Evolutionary conservation across 345 rosid genomes (phyloP).

Genomic region (Camelina sativa): DNA sequence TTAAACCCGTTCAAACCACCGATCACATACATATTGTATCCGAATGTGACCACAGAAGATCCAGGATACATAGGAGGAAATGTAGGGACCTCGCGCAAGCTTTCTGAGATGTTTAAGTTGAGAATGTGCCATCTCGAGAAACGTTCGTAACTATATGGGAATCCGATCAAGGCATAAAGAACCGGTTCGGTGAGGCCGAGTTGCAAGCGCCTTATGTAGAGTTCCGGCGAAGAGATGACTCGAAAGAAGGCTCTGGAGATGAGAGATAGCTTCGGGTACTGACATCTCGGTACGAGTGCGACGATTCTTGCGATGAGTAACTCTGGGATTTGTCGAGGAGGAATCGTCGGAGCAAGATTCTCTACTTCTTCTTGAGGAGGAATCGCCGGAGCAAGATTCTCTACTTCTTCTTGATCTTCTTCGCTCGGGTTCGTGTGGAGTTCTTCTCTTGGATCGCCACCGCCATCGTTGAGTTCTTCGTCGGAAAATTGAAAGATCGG

Average conservation of each 20-base stretch:
- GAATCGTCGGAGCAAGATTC: no score
- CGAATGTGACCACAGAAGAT: constrained; percentile 9
- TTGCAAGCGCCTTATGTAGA: not conserved
- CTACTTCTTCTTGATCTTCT: no score
- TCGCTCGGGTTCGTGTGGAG: no score
- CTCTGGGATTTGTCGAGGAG: no score
- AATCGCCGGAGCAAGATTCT: no score
- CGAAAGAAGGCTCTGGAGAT: not conserved
- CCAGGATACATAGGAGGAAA: not conserved
- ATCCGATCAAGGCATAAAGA: not conserved
- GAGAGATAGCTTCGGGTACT: not conserved
- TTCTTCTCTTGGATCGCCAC: not conserved
- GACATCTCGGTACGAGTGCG: no score
- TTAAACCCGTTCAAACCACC: not conserved
- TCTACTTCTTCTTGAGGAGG: no score
- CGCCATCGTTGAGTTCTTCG: not conserved
- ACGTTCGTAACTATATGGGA: no score
- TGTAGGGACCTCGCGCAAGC: not conserved
- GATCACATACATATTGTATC: not conserved
- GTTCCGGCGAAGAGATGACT: not conserved
- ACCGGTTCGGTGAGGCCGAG: not conserved
- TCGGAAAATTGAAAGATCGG: not conserved
- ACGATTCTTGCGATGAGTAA: no score
- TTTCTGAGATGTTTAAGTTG: not conserved
- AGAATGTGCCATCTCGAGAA: not conserved